phyloP scores from a whole-genome alignment of 1,284 basidiomycete genomes.

The Pseudozyma pruni region DNA sequence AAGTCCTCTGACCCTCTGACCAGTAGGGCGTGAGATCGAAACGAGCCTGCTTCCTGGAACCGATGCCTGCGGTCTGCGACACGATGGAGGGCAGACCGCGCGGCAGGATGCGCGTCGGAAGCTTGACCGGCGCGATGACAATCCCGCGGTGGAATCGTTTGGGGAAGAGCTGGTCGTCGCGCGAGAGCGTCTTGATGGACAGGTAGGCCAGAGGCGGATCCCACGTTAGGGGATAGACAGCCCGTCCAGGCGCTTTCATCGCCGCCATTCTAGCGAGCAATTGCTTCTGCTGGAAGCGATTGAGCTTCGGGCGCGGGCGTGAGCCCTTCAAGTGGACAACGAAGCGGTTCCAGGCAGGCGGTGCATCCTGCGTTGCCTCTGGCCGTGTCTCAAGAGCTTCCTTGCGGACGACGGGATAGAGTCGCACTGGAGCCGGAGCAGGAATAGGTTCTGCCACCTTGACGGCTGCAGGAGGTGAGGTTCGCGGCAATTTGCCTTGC shows the following conservation, averaged over 20 bases:
- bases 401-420: constrained; percentile 30
- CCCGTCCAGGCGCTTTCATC: constrained; percentile 32
- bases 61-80: constrained; percentile 5
- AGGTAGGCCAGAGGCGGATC: constrained; percentile 52
- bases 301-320: constrained; percentile 26
- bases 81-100: constrained; percentile 29
- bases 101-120: constrained; percentile 42
- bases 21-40: constrained; percentile 42
- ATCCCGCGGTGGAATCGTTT: constrained; percentile 56
- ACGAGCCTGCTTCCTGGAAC: constrained; percentile 43
- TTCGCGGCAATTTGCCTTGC: constrained; percentile 9
- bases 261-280: constrained; percentile 30
- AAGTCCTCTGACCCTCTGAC: constrained; percentile 18
- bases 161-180: constrained; percentile 60
- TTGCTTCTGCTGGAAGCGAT: constrained; percentile 43
- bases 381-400: constrained; percentile 44
- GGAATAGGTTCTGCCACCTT: constrained; percentile 7
- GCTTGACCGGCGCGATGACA: constrained; percentile 50
- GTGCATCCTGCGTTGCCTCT: constrained; percentile 45
- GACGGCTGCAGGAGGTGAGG: background rate
- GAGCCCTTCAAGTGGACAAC: constrained; percentile 39
- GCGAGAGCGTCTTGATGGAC: constrained; percentile 52
- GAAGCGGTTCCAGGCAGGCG: constrained; percentile 59
- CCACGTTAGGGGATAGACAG: constrained; percentile 56
- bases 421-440: constrained; percentile 16